These are phyloP conservation scores for Baudoinia panamericana DNA, from an alignment of 495 filamentous ascomycete species.

Conservation along the genomic window DNA sequence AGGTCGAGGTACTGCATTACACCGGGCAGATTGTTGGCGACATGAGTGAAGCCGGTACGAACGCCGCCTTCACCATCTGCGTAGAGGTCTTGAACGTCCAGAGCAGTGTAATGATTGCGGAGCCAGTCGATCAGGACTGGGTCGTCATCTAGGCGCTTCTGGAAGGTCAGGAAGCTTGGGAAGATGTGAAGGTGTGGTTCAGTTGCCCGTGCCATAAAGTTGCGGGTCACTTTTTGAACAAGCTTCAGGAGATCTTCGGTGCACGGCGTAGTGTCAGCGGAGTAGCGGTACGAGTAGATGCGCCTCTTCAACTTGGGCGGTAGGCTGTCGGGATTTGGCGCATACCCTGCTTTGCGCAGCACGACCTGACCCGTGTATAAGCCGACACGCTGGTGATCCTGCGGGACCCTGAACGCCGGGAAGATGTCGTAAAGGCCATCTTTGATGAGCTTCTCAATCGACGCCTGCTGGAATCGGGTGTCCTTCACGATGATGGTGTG, in stretches of 20 bases:
- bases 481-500: neutral
- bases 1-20: conserved; percentile 5
- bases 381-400: neutral
- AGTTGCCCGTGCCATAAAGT: neutral
- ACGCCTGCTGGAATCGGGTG: neutral
- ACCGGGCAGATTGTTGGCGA: conserved; percentile 5
- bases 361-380: conserved; percentile 1
- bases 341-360: neutral
- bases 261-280: neutral
- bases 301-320: neutral
- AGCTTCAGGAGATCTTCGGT: neutral
- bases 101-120: conserved; percentile 1
- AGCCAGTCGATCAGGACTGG: neutral
- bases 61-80: neutral
- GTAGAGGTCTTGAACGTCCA: neutral
- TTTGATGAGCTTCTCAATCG: neutral
- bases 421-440: conserved; percentile 6
- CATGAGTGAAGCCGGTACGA: conserved; percentile 3
- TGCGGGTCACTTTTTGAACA: neutral
- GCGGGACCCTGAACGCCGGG: neutral
- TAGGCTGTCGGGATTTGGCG: neutral
- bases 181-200: conserved; percentile 10
- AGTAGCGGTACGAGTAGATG: conserved; percentile 3
- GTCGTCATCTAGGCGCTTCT: neutral
- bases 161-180: neutral